Evolutionary conservation across 1,139 yeast species (phyloP).

Genomic region (Debaryomyces singareniensis): DNA sequence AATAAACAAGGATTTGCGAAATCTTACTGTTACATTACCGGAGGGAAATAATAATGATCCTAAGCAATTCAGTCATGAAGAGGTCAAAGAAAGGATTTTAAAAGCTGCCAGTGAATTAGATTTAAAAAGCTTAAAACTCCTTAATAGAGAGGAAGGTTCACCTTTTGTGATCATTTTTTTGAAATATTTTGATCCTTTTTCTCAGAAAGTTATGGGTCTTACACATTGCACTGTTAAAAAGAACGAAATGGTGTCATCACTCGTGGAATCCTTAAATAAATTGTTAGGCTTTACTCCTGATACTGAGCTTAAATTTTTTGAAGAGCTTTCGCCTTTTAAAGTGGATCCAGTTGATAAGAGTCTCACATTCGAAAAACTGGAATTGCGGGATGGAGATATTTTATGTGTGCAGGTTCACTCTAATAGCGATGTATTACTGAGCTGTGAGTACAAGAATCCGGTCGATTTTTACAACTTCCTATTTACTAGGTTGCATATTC

Average conservation of each 20-base stretch:
- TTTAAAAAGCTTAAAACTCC: slow-evolving; percentile 9
- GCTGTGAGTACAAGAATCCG: slow-evolving; percentile 23
- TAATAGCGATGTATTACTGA: slow-evolving; percentile 11
- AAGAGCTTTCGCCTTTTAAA: slow-evolving; percentile 65
- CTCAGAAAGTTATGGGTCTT: slow-evolving; percentile 54
- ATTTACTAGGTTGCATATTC: slow-evolving; percentile 59
- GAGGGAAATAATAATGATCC: slow-evolving; percentile 11
- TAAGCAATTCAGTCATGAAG: slow-evolving; percentile 19
- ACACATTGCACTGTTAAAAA: slow-evolving; percentile 56
- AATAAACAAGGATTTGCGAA: slow-evolving; percentile 24
- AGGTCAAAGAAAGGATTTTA: slow-evolving; percentile 14
- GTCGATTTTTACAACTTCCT: slow-evolving; percentile 58
- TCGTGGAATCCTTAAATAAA: slow-evolving; percentile 38
- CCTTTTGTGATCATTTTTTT: slow-evolving; percentile 50
- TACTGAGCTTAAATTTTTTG: slow-evolving; percentile 43
- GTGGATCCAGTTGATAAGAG: slow-evolving; percentile 44
- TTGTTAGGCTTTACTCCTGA: slow-evolving; percentile 41
- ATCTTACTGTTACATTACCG: slow-evolving; percentile 10
- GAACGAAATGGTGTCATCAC: slow-evolving; percentile 37
- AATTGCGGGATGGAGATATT: slow-evolving; percentile 75
- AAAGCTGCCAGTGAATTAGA: slow-evolving; percentile 6
- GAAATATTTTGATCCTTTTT: slow-evolving; percentile 59
- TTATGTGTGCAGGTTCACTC: slow-evolving; percentile 46
- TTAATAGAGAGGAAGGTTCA: slow-evolving; percentile 21
- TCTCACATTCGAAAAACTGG: slow-evolving; percentile 54